A percentile compares a stretch with the other conserved stretches of the same genome.
phyloP scores from a whole-genome alignment of 2,329 filamentous ascomycete genomes.

The Sclerotinia minor region DNA sequence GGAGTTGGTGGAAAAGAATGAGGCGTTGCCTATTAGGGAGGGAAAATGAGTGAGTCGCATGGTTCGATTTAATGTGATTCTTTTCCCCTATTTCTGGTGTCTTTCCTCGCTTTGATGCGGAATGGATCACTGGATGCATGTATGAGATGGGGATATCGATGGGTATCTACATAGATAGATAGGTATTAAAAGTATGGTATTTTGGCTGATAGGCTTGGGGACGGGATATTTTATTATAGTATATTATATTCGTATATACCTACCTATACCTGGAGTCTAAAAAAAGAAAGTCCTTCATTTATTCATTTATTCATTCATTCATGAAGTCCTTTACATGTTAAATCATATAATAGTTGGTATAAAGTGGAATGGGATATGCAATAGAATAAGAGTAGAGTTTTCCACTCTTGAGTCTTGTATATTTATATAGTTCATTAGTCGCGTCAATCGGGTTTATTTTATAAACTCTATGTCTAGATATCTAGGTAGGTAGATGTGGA shows the following conservation, averaged over 20 bases:
- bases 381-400: too few species aligned
- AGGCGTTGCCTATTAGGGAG: slow-evolving; percentile 40
- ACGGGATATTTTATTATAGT: not conserved
- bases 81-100: not conserved
- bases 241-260: not conserved
- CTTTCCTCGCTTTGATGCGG: not conserved
- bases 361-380: too few species aligned
- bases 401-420: too few species aligned
- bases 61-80: too few species aligned
- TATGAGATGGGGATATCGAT: not conserved
- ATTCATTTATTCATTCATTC: too few species aligned
- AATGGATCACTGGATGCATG: not conserved
- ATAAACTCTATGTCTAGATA: too few species aligned
- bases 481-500: too few species aligned
- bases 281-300: slow-evolving; percentile 11
- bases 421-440: too few species aligned
- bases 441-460: too few species aligned
- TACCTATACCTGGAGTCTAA: slow-evolving; percentile 4
- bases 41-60: not conserved
- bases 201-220: not conserved
- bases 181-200: not conserved
- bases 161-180: too few species aligned
- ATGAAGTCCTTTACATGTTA: too few species aligned
- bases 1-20: slow-evolving; percentile 71
- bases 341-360: too few species aligned